Evolutionary conservation across 768 basidiomycete species (phyloP), one percentile per base, ranked within the genome.

Genomic region (Psilocybe sp.): DNA sequence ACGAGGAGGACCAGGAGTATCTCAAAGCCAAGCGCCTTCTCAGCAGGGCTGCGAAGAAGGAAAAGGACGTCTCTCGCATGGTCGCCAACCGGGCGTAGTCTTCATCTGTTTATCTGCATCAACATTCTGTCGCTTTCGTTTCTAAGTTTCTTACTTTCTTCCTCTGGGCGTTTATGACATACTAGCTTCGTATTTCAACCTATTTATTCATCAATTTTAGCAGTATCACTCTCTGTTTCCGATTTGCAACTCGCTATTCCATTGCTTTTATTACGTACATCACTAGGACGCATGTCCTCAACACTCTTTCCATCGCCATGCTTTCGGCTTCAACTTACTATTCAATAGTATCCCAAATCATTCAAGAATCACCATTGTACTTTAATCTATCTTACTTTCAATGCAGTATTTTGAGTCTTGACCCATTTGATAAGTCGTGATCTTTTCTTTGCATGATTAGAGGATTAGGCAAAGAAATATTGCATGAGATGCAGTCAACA

Each of bases 1-100:
- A 85, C 58, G 85, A 86, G 44, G 85, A 89, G 56, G 86, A 88
- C 60, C 82, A 77, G 52, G 82, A 75, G 62, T 90, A 91, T 68
- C 58, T 69, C 46, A 71, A 60, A 16, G 89, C 86, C 47, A 78
- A 76, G 67, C 70, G 55, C 49, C 46, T 85, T 63, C 70, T 91
- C 58, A 71, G 64, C 37, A 69, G 71, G 55, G 68, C 72, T 20
- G 72, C 74, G 40, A 73, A 65, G 64, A 76, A 66, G 56, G 66
- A 66, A 54, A 71, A 68, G 58, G 59, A 64, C 50, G 55, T 53
- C 35, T 50, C 42, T 23, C 37, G 44, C 31, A 38, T 57, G 54
- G 50, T 50, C 28, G 56, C 57, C 18, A 57, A 52, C 41, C 41
- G 50, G 46, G 44, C 32, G 40, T 50, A 45, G 33, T 40, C 15